Evolutionary conservation across 345 rosid species (phyloP), one percentile per base, ranked within the genome.

Genomic region (Populus tremula): DNA sequence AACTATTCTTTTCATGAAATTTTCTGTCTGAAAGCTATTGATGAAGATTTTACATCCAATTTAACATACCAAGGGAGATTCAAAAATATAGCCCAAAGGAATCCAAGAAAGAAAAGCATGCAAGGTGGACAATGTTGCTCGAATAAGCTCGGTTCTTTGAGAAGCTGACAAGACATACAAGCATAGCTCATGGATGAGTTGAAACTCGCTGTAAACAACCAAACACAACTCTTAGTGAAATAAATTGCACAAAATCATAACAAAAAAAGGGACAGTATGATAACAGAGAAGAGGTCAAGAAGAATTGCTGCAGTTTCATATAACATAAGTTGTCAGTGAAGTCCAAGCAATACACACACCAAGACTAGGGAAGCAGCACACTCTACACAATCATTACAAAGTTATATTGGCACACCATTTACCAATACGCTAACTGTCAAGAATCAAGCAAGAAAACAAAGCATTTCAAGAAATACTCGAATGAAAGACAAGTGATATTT

Each of bases 71-170:
- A 94, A 73, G 71, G 97, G 91, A 49, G 99, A 96, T 83, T 96
- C 99, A 89, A 96, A 96, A 82, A 96, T 96, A 85, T 96, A 96
- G 81, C 98, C 99, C 86, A 96, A 77, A 2, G 99, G 99, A 78
- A 96, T 96, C 99, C 99, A 94, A 6, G 99, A 96, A 82, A 96
- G 98, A 81, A 92, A 96, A 76, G 98, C 99, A 88, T 94, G 99
- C 86, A 96, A 84, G 12, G 99, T 92, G 75, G 99, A 92, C 62
- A 96, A 83, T 5, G 99, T 96, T 66, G 98, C 97, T 39, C 94
- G 90, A 81, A 92, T 90, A 73, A 94, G 98, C 87, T 96, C 99
- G 76, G 90, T 87, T 87, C 97, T 91, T 81, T 96, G 97, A 65
- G 99, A 96, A 65, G 91, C 98, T 72, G 99, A 96, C 38, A 96